These are phyloP conservation scores for Oryza officinalis DNA, from an alignment of 176 grass and related monocot genomes.

Conservation along the genomic window DNA sequence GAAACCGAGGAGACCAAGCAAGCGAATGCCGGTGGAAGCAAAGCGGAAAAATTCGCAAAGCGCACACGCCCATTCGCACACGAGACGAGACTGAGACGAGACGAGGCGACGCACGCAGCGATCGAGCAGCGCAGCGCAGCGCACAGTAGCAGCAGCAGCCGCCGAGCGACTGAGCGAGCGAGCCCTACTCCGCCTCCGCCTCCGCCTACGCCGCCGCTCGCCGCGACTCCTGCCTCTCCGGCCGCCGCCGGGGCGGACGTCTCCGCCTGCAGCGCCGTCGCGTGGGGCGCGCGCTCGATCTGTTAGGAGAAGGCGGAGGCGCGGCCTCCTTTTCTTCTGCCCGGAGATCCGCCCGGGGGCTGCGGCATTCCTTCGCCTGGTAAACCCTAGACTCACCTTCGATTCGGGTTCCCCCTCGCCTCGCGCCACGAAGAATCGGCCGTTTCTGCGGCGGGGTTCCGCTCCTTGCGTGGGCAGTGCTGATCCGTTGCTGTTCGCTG, in stretches of 20 bases:
- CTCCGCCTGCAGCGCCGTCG: too few species aligned
- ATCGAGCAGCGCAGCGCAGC: conserved; percentile 1
- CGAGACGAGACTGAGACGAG: conserved; percentile 10
- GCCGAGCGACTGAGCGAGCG: neutral
- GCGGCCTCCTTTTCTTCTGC: too few species aligned
- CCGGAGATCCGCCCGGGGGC: conserved; percentile 44
- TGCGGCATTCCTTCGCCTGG: conserved; percentile 34
- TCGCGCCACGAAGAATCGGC: conserved; percentile 23
- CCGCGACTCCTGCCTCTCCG: neutral
- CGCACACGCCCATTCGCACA: neutral
- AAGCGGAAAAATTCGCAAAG: neutral
- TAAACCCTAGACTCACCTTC: conserved; percentile 51
- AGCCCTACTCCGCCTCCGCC: neutral
- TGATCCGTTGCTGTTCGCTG: too few species aligned
- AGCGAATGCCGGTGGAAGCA: neutral
- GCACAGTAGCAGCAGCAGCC: conserved; percentile 33
- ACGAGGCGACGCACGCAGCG: conserved; percentile 42
- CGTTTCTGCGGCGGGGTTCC: conserved; percentile 17
- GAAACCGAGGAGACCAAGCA: neutral
- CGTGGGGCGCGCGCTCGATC: neutral
- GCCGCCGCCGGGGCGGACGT: neutral
- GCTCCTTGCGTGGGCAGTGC: neutral
- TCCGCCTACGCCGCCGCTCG: neutral
- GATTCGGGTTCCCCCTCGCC: neutral
- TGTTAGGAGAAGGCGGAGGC: too few species aligned